These are phyloP conservation scores for Solanum hybrid DNA, from an alignment of 305 asterid genomes.

Conservation along the genomic window DNA sequence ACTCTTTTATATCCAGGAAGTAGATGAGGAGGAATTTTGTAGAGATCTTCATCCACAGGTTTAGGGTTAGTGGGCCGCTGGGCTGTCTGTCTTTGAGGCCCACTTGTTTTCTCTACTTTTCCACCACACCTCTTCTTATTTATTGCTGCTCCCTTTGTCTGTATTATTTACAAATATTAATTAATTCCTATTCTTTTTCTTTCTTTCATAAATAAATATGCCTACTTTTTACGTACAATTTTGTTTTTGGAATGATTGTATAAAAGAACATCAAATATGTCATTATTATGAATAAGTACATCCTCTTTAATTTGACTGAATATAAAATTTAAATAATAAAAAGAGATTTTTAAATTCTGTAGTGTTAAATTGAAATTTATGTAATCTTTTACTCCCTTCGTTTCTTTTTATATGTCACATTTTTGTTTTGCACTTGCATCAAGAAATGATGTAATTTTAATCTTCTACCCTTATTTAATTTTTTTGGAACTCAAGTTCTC, in stretches of 20 bases:
- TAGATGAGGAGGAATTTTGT: slow-evolving; percentile 70
- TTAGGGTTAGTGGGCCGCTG: slow-evolving; percentile 26
- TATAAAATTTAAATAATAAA: background rate
- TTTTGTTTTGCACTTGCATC: no score
- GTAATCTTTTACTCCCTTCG: background rate
- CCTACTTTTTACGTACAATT: background rate
- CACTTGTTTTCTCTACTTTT: slow-evolving; percentile 23
- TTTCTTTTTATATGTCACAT: no score
- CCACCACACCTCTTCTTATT: slow-evolving; percentile 19
- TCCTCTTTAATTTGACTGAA: background rate
- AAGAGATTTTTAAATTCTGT: background rate
- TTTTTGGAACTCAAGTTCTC: no score
- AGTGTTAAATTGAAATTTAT: background rate
- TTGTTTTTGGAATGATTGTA: background rate
- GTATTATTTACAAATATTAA: background rate
- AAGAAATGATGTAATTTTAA: no score
- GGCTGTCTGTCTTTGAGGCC: slow-evolving; percentile 18
- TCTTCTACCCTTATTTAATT: no score
- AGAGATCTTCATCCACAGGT: slow-evolving; percentile 92
- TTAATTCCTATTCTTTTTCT: background rate
- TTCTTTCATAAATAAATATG: background rate
- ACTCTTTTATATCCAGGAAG: slow-evolving; percentile 54
- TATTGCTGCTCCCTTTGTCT: slow-evolving; percentile 21
- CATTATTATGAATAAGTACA: background rate
- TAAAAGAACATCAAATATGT: background rate